Percentiles rank a stretch among this genome's conserved stretches.
phyloP scores from a whole-genome alignment of 2,329 filamentous ascomycete species.

The Fusarium anthophilum region DNA sequence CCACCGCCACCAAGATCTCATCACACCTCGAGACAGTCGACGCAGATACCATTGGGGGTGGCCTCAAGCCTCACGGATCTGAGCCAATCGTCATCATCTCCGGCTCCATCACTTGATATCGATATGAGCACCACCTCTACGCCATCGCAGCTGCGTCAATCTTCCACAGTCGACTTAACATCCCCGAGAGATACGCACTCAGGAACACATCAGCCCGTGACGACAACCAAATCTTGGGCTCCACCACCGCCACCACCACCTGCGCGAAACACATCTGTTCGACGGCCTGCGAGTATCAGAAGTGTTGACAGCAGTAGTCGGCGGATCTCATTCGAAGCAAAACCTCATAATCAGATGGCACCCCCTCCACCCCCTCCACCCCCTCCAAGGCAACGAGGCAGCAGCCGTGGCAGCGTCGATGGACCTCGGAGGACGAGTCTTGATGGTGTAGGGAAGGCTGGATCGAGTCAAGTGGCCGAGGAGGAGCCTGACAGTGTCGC shows the following conservation, averaged over 20 bases:
- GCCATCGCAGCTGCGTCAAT: conserved; percentile 13
- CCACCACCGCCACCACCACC: conserved; percentile 56
- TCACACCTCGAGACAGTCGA: conserved; percentile 48
- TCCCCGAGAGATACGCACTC: conserved; percentile 22
- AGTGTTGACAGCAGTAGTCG: conserved; percentile 51
- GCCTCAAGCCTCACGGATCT: conserved; percentile 47
- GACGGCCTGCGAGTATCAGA: conserved; percentile 56
- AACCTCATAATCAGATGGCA: conserved; percentile 43
- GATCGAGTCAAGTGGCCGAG: conserved; percentile 28
- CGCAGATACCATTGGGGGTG: conserved; percentile 28
- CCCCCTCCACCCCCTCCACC: conserved; percentile 59
- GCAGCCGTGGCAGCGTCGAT: conserved; percentile 57
- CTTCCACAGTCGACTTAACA: conserved; percentile 16
- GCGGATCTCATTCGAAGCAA: conserved; percentile 42
- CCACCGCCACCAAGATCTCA: conserved; percentile 64
- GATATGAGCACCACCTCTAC: conserved; percentile 18
- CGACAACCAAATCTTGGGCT: conserved; percentile 32
- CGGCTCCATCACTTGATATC: conserved; percentile 32
- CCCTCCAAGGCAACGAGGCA: conserved; percentile 60
- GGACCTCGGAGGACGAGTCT: conserved; percentile 47
- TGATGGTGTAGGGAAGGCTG: conserved; percentile 41
- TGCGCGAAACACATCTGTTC: conserved; percentile 54
- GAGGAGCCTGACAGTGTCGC: conserved; percentile 15
- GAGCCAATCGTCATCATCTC: conserved; percentile 29
- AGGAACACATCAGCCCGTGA: conserved; percentile 14